Base-by-base conservation (phyloP, 2,329 filamentous ascomycete genomes). In the Nothophaeocryptopus gaeumannii region DNA sequence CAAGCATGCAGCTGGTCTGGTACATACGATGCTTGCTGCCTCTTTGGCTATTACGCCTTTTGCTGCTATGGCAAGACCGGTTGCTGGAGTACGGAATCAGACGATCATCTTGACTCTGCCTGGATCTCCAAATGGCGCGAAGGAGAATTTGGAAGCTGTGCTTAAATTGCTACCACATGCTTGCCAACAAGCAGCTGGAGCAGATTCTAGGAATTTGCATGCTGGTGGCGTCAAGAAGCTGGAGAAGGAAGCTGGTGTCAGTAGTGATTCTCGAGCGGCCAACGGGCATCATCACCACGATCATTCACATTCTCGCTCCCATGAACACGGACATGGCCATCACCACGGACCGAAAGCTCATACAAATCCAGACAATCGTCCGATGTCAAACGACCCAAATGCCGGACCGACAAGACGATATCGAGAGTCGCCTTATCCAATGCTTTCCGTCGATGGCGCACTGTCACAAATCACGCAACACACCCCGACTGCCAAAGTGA, bases 61-160 rank as follows among this genome's bases (percentile, higher is more conserved):
- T 72, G 93, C 93, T 38, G 85, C 96, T 75, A 99, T 99, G 93
- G 88, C 93, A 44, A 82, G 93, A 39, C 93, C 93, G 4, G 88
- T 95, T 10, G 93, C 93, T 15, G 93, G 93, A 2, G 84, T 95
- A 2, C 79, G 93, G 30, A 85, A 92, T 55, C 83, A 83, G 53
- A 85, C 89, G 1, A 71, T 99, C 45, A 86, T 99, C 16, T 73
- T 96, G 54, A 99, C 93, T 0, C 75, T 99, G 3, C 93, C 93
- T 0, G 93, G 93, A 1, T 97, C 92, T 0, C 93, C 93, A 0
- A 97, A 97, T 68, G 93, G 91, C 1, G 93, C 93, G 8, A 88
- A 84, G 63, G 93, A 99, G 73, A 99, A 97, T 64, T 79, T 99
- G 0, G 84, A 93, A 64, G 85, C 91, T 1, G 78, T 99, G 5